These are phyloP conservation scores for Hypoxylon trugodes DNA, from an alignment of 495 filamentous ascomycete species.

Conservation along the genomic window DNA sequence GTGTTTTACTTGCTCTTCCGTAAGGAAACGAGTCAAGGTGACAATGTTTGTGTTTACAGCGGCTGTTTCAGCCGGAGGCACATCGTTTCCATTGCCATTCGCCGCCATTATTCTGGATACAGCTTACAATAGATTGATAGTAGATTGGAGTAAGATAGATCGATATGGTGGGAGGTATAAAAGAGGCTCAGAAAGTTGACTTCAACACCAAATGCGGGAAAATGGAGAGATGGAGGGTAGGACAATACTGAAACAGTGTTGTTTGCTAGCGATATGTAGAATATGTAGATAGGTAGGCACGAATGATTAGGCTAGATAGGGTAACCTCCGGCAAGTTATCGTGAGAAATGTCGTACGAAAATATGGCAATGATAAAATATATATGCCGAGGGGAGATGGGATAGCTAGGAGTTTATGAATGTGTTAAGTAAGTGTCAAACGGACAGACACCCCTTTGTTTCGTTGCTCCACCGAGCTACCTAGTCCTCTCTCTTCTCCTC, in stretches of 20 bases:
- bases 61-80: constrained; percentile 62
- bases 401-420: constrained; percentile 28
- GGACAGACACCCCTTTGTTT: constrained; percentile 14
- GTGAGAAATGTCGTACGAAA: constrained; percentile 17
- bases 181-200: neutral
- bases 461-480: constrained; percentile 14
- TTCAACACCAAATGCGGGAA: constrained; percentile 12
- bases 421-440: neutral
- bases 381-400: constrained; percentile 38
- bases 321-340: constrained; percentile 34
- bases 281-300: constrained; percentile 1
- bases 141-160: neutral
- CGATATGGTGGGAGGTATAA: neutral
- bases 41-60: constrained; percentile 95
- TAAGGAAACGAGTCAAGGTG: constrained; percentile 93
- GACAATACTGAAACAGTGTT: constrained; percentile 4
- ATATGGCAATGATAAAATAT: constrained; percentile 11
- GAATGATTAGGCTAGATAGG: constrained; percentile 15
- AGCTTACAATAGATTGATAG: neutral
- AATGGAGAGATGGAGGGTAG: constrained; percentile 2
- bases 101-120: constrained; percentile 38
- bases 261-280: constrained; percentile 16
- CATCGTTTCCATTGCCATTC: constrained; percentile 44
- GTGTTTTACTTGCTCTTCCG: constrained; percentile 92
- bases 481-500: constrained; percentile 1